Percentiles rank a stretch among this genome's conserved stretches.
These are phyloP conservation scores for Reticulascus tulasneorum DNA, from an alignment of 2,329 filamentous ascomycete species.

Conservation along the genomic window DNA sequence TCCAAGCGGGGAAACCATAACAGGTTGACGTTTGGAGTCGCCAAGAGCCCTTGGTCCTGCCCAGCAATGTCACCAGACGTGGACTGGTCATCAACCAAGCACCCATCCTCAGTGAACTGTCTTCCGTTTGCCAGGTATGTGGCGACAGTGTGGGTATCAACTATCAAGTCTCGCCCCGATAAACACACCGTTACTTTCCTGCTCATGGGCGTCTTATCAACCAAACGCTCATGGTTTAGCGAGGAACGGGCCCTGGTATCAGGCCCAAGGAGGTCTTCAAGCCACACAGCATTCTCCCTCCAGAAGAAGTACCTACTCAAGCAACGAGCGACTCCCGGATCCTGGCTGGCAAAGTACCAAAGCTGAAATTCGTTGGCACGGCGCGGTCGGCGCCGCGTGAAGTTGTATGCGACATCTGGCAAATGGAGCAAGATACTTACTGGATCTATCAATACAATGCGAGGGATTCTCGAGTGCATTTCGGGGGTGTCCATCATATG, in stretches of 20 bases:
- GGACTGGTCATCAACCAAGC: constrained; percentile 14
- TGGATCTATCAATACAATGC: constrained; percentile 52
- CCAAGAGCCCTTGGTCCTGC: not conserved
- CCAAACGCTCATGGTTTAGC: too few relatives aligned
- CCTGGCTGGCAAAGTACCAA: constrained; percentile 66
- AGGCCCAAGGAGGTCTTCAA: constrained; percentile 50
- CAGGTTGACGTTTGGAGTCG: constrained; percentile 31
- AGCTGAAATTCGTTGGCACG: constrained; percentile 66
- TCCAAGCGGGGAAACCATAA: constrained; percentile 59
- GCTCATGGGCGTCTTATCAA: constrained; percentile 9
- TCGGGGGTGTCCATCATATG: constrained; percentile 52
- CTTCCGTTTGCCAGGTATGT: constrained; percentile 42
- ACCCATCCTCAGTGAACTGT: constrained; percentile 10
- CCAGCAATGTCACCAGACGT: constrained; percentile 8
- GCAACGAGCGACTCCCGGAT: constrained; percentile 62
- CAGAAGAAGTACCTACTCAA: constrained; percentile 67
- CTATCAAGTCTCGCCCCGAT: constrained; percentile 59
- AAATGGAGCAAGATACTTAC: constrained; percentile 65
- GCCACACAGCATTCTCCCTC: constrained; percentile 68
- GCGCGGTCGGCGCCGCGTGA: constrained; percentile 49
- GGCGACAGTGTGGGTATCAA: constrained; percentile 55
- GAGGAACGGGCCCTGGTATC: too few relatives aligned
- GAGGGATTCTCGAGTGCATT: constrained; percentile 46
- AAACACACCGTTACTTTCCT: constrained; percentile 53
- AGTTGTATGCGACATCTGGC: constrained; percentile 69